A percentile compares a stretch with the other conserved stretches of the same genome.
These are phyloP conservation scores for Vicia sativa DNA, from an alignment of 306 rosid genomes.

Conservation along the genomic window DNA sequence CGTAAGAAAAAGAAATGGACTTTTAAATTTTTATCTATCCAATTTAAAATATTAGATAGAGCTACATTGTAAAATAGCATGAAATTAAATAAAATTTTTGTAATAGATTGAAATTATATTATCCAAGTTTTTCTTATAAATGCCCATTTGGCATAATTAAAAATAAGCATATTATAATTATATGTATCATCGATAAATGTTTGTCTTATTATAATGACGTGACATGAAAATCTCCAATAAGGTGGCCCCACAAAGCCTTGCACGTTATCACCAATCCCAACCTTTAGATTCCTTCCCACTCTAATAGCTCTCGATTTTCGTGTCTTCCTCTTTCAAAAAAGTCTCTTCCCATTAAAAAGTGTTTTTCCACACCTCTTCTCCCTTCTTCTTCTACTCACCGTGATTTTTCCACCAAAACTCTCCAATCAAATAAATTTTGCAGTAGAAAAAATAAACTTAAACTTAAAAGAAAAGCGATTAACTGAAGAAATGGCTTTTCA, in stretches of 20 bases:
- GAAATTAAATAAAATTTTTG: too few species aligned
- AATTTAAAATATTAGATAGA: too few species aligned
- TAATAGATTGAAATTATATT: too few species aligned
- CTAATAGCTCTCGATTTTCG: constrained; percentile 26
- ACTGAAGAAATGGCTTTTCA: constrained; percentile 56
- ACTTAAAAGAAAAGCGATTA: not conserved
- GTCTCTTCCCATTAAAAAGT: constrained; percentile 20
- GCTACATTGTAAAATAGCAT: too few species aligned
- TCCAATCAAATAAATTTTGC: too few species aligned
- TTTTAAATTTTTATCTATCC: too few species aligned
- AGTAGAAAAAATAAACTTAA: not conserved
- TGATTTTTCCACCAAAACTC: not conserved
- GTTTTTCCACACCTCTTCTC: constrained; percentile 34
- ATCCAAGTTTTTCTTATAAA: too few species aligned
- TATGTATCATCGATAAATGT: constrained; percentile 17
- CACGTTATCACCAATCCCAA: constrained; percentile 48
- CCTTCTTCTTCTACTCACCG: not conserved
- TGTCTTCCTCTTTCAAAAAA: constrained; percentile 32
- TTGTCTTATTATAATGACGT: constrained; percentile 45
- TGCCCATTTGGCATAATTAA: constrained; percentile 18
- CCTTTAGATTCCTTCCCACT: constrained; percentile 31
- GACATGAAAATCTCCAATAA: constrained; percentile 40
- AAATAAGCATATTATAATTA: not conserved
- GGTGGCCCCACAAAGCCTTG: constrained; percentile 42
- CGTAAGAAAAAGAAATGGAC: not conserved